phyloP scores from a whole-genome alignment of 2,329 filamentous ascomycete species.

The Ascomycota sp. region DNA sequence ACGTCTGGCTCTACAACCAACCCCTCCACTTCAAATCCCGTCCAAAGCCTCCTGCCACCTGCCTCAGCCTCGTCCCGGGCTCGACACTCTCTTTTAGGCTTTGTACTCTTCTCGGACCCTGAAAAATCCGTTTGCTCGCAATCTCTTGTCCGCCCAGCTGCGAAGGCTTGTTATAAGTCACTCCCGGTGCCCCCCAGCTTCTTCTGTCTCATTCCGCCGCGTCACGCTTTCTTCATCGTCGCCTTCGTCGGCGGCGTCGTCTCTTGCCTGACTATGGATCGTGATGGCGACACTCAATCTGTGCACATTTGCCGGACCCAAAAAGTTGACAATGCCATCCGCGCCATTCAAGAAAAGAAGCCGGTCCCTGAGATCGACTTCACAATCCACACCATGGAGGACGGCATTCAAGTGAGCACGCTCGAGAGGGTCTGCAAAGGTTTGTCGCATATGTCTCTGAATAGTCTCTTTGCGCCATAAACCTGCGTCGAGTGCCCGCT shows the following conservation, averaged over 20 bases:
- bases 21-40: no score
- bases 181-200: neutral
- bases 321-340: conserved; percentile 74
- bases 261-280: conserved; percentile 23
- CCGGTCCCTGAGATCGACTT: conserved; percentile 97
- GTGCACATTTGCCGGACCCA: conserved; percentile 27
- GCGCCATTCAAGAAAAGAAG: conserved; percentile 86
- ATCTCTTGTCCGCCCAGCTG: no score
- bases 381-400: conserved; percentile 95
- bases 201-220: neutral
- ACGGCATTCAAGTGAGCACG: conserved; percentile 87
- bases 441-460: conserved; percentile 20
- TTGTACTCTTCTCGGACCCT: no score
- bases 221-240: no score
- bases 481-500: no score
- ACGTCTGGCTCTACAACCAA: no score
- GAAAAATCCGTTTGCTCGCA: no score
- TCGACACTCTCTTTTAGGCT: no score
- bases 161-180: neutral
- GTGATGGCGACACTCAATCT: conserved; percentile 17
- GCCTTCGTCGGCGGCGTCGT: neutral
- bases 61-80: no score
- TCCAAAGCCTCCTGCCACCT: no score
- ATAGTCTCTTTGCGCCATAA: no score
- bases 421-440: conserved; percentile 96